Conservation (phyloP, 306 rosid species). For the barrel medic (Medicago truncatula) region MtrunA17r5.0-ANR NC_053047.1:40270001-40270500, state of each 20-base stretch:
- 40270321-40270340: conserved; percentile 66
- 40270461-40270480: conserved; percentile 2
- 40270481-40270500: conserved; percentile 38
- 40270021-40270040: conserved; percentile 17
- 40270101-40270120: conserved; percentile 61
- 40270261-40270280: conserved; percentile 96
- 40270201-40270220: conserved; percentile 71
- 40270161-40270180: conserved; percentile 89
- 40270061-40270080: conserved; percentile 15
- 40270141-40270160: conserved; percentile 93
- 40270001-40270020: neutral
- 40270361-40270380: conserved; percentile 88
- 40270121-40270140: conserved; percentile 83
- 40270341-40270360: conserved; percentile 86
- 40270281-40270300: conserved; percentile 92
- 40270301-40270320: conserved; percentile 83
- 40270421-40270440: conserved; percentile 31
- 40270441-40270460: conserved; percentile 10
- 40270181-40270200: conserved; percentile 89
- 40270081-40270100: neutral
- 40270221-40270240: conserved; percentile 80
- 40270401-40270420: conserved; percentile 51
- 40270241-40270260: conserved; percentile 92
- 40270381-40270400: conserved; percentile 88
- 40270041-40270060: neutral